phyloP scores from a whole-genome alignment of 2,329 filamentous ascomycete genomes.

The Fusarium nodosum region DNA sequence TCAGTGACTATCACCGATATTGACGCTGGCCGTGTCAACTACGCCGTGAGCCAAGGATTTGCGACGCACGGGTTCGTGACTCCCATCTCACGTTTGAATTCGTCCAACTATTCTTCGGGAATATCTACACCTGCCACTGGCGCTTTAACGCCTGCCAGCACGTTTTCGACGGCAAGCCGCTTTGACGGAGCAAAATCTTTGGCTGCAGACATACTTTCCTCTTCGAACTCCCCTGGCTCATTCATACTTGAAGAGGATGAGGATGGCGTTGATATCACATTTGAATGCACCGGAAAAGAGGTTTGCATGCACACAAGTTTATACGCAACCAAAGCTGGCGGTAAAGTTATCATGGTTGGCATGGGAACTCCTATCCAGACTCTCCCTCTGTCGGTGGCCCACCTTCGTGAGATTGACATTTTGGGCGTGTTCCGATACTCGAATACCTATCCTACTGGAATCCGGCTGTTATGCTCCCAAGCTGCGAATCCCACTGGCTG shows the following conservation, averaged over 20 bases:
- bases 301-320: conserved; percentile 81
- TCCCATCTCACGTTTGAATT: conserved; percentile 59
- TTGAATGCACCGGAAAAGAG: conserved; percentile 84
- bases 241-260: conserved; percentile 69
- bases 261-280: conserved; percentile 76
- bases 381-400: conserved; percentile 78
- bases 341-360: conserved; percentile 80
- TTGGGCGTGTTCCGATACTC: conserved; percentile 84
- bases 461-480: conserved; percentile 68
- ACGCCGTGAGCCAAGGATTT: conserved; percentile 70
- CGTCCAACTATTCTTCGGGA: conserved; percentile 62
- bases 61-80: conserved; percentile 71
- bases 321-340: conserved; percentile 77
- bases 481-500: conserved; percentile 55
- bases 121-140: conserved; percentile 61
- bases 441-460: conserved; percentile 80
- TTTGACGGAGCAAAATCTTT: conserved; percentile 65
- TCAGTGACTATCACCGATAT: conserved; percentile 73
- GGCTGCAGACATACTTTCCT: conserved; percentile 64
- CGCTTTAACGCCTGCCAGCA: conserved; percentile 60
- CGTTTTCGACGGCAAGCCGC: conserved; percentile 62
- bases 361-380: conserved; percentile 85
- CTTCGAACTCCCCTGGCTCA: conserved; percentile 51
- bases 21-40: conserved; percentile 70
- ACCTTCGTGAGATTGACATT: conserved; percentile 81